Conservation (phyloP, 2,329 filamentous ascomycete species). For the Acrocalymma vagum region DNA sequence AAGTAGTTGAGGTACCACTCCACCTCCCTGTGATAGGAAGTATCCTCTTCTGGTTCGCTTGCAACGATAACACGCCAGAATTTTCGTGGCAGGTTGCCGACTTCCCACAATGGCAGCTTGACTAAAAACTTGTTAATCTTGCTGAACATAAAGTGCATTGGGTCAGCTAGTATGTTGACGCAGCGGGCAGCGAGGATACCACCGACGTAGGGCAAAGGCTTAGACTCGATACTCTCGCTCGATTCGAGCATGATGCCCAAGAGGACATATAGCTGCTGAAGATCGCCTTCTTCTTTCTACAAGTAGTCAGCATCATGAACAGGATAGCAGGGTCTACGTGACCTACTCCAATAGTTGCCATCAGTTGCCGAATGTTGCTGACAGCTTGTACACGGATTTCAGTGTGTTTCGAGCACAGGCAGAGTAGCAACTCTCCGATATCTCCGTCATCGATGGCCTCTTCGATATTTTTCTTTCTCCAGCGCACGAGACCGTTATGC, state of each 20-base stretch:
- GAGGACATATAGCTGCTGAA: constrained; percentile 80
- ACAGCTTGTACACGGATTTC: constrained; percentile 83
- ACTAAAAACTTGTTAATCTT: constrained; percentile 89
- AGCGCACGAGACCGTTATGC: constrained; percentile 63
- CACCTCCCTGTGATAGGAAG: constrained; percentile 72
- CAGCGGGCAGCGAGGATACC: constrained; percentile 78
- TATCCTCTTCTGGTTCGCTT: constrained; percentile 78
- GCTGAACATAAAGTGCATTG: constrained; percentile 82
- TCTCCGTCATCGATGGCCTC: constrained; percentile 82
- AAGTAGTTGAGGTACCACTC: constrained; percentile 79
- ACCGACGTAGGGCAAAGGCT: constrained; percentile 74
- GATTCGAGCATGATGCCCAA: constrained; percentile 84
- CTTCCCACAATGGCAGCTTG: constrained; percentile 77
- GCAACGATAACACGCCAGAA: constrained; percentile 76
- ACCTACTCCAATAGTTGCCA: constrained; percentile 58
- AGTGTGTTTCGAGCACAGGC: constrained; percentile 77
- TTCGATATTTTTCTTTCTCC: constrained; percentile 79
- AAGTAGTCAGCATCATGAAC: constrained; percentile 12
- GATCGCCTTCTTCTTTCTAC: constrained; percentile 75
- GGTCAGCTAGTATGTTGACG: constrained; percentile 75
- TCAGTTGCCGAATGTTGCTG: constrained; percentile 71
- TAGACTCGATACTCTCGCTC: constrained; percentile 35
- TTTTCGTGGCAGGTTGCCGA: constrained; percentile 63
- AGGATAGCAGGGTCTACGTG: not conserved
- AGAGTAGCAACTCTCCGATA: constrained; percentile 73